A percentile compares a stretch with the other conserved stretches of the same genome.
These are phyloP conservation scores for Pseudogymnoascus sp. DNA, from an alignment of 2,329 filamentous ascomycete species.

Conservation along the genomic window DNA sequence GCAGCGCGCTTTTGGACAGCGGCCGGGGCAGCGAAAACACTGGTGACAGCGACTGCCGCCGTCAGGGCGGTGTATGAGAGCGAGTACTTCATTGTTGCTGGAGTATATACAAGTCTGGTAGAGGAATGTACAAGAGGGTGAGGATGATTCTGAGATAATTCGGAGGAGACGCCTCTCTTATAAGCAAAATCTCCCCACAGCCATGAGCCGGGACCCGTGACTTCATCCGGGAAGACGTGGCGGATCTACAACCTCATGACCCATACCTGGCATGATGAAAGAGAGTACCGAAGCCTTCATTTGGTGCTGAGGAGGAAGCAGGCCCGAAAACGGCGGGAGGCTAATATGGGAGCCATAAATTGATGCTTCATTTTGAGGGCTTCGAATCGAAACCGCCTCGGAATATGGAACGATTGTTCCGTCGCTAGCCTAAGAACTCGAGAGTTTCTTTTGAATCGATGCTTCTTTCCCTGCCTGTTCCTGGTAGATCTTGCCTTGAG, in stretches of 20 bases:
- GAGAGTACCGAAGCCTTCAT: neutral
- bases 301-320: neutral
- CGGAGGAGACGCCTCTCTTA: neutral
- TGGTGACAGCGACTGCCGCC: conserved; percentile 4
- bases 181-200: neutral
- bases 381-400: neutral
- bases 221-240: neutral
- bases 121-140: conserved; percentile 3
- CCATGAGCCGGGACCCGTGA: neutral
- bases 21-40: conserved; percentile 4
- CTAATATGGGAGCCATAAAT: conserved; percentile 1
- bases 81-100: conserved; percentile 1
- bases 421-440: neutral
- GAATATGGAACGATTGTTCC: conserved; percentile 3
- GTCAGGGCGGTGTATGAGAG: conserved; percentile 1
- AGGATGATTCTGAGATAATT: neutral
- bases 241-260: conserved; percentile 4
- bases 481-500: conserved; percentile 1
- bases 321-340: conserved; percentile 6
- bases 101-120: neutral
- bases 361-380: conserved; percentile 2
- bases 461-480: neutral
- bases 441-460: neutral
- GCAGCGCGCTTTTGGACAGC: conserved; percentile 13
- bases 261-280: neutral